Conservation (phyloP, 306 rosid genomes). For the Carpinus fangiana region DNA sequence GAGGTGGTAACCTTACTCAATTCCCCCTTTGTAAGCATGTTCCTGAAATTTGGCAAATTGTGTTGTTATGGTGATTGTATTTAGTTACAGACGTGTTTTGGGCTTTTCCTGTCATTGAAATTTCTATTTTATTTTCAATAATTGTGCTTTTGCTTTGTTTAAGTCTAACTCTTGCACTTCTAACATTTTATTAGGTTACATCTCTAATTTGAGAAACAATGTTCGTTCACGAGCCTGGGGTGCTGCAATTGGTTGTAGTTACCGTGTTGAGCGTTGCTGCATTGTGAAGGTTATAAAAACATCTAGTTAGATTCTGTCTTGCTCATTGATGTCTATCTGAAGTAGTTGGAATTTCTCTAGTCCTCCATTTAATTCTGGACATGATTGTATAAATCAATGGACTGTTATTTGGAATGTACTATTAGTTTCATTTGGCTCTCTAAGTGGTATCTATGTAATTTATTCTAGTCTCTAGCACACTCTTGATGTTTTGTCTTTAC, state of each 20-base stretch:
- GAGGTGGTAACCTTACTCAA: neutral
- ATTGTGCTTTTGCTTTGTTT: constrained; percentile 10
- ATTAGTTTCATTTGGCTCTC: neutral
- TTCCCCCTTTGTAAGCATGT: constrained; percentile 4
- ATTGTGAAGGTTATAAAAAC: constrained; percentile 72
- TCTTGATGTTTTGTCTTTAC: constrained; percentile 26
- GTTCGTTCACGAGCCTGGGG: constrained; percentile 99
- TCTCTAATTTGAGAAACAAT: constrained; percentile 86
- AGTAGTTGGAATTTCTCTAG: constrained; percentile 16
- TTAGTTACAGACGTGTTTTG: neutral
- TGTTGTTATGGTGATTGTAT: neutral
- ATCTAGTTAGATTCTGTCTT: constrained; percentile 17
- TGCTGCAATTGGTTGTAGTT: constrained; percentile 97
- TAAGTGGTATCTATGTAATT: neutral
- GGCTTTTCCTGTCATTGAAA: constrained; percentile 13
- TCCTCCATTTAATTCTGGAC: constrained; percentile 15
- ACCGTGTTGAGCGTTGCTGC: constrained; percentile 86
- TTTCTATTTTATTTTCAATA: constrained; percentile 2
- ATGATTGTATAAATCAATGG: constrained; percentile 17
- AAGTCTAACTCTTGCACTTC: constrained; percentile 10
- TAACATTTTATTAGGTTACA: constrained; percentile 60
- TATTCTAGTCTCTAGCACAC: neutral
- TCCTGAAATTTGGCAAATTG: constrained; percentile 4
- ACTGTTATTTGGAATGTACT: neutral
- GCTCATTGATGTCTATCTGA: neutral